These are phyloP conservation scores for Pseudocercospora cruenta DNA, from an alignment of 2,329 filamentous ascomycete genomes.

Conservation along the genomic window DNA sequence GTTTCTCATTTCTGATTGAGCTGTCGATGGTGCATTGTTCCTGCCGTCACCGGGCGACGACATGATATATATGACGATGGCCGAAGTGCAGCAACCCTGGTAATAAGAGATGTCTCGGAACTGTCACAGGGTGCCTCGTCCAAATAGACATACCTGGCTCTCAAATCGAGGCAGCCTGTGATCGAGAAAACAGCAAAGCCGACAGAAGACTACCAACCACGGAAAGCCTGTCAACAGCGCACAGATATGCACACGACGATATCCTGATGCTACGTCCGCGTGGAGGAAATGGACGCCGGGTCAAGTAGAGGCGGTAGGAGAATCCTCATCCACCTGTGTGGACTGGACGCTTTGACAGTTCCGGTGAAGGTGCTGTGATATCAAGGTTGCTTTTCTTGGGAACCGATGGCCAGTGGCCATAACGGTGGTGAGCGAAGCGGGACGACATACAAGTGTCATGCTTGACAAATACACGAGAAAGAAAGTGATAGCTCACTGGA, in stretches of 20 bases:
- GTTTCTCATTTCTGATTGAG: not conserved
- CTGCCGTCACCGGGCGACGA: constrained; percentile 15
- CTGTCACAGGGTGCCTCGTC: not conserved
- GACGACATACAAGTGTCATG: not conserved
- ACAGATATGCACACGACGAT: constrained; percentile 6
- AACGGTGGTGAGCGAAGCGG: not conserved
- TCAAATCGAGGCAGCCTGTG: not conserved
- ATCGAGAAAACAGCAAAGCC: not conserved
- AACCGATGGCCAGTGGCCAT: not conserved
- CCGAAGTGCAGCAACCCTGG: not conserved
- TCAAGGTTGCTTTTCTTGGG: not conserved
- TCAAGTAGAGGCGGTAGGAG: not conserved
- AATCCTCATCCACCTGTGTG: not conserved
- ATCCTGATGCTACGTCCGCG: not conserved
- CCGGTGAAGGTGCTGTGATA: not conserved
- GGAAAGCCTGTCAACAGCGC: not conserved
- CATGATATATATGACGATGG: constrained; percentile 16
- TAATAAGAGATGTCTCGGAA: not conserved
- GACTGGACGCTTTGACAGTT: not conserved
- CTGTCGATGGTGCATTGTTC: constrained; percentile 2
- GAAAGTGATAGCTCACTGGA: not conserved
- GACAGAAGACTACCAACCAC: not conserved
- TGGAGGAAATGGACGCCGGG: constrained; percentile 1
- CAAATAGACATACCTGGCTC: not conserved
- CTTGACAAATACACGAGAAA: constrained; percentile 2